Evolutionary conservation across 495 filamentous ascomycete species (phyloP).

Genomic region (Patellaria atrata): DNA sequence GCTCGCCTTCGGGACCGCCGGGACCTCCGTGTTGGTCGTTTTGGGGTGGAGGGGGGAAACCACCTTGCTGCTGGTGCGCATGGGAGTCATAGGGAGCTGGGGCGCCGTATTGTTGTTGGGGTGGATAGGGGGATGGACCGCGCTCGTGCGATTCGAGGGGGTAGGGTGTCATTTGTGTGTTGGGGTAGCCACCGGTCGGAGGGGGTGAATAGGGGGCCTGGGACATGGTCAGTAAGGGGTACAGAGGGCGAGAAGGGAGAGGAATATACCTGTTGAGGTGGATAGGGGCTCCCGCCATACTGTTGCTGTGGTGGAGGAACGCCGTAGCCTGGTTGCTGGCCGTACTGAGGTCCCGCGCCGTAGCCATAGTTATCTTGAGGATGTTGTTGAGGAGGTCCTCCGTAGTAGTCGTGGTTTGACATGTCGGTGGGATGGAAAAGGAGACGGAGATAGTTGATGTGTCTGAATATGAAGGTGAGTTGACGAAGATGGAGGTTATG

Average conservation of each 20-base stretch:
- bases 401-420: slow-evolving; percentile 5
- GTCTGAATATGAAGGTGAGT: slow-evolving; percentile 1
- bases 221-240: slow-evolving; percentile 7
- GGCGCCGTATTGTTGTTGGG: slow-evolving; percentile 18
- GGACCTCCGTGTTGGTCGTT: slow-evolving; percentile 9
- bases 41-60: slow-evolving; percentile 4
- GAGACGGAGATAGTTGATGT: neutral
- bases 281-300: slow-evolving; percentile 3
- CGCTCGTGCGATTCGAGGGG: no score
- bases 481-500: slow-evolving; percentile 1
- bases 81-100: slow-evolving; percentile 13
- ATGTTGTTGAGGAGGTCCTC: slow-evolving; percentile 5
- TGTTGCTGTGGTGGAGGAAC: slow-evolving; percentile 8
- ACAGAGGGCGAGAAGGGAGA: slow-evolving; percentile 7
- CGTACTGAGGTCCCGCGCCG: slow-evolving; percentile 7
- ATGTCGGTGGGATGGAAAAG: neutral
- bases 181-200: slow-evolving; percentile 13
- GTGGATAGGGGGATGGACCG: slow-evolving; percentile 17
- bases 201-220: slow-evolving; percentile 11
- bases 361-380: slow-evolving; percentile 10
- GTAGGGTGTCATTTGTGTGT: slow-evolving; percentile 6
- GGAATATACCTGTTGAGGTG: slow-evolving; percentile 5
- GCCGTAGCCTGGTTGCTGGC: slow-evolving; percentile 20
- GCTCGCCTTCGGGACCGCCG: slow-evolving; percentile 31
- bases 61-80: slow-evolving; percentile 13